Evolutionary conservation across 2,329 filamentous ascomycete species (phyloP), one percentile per base, ranked within the genome.

Genomic region (Colletotrichum theobromicola): DNA sequence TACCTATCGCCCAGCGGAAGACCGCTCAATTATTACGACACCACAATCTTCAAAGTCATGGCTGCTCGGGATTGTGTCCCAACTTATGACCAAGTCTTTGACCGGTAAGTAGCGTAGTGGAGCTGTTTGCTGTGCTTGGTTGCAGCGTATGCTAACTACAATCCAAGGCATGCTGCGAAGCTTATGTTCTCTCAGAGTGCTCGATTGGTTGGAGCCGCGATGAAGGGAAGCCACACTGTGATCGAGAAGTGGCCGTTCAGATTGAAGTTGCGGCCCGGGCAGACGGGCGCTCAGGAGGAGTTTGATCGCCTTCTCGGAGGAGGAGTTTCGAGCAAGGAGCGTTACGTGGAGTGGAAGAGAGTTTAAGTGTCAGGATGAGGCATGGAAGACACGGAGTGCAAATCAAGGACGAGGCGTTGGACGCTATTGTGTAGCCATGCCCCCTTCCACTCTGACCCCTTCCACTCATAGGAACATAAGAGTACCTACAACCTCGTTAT

Each of bases 341-440:
- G 82, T n/a, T 84, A 83, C 72, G 74, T 83, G 35, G 82, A 84
- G 70, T 82, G 81, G 78, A 76, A 78, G 70, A 79, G 77, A 60
- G 32, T 42, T 26, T 63, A 16, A 34, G 34, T 15, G 34, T 34
- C 12, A 34, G 34, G 12, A 34, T 34, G 13, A 34, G 34, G 34
- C 13, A 34, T 34, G 12, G 34, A 34, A 15, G 4, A 34, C 4
- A 5, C 13, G 28, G 28, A 30, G 28, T 30, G 28, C 28, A 30
- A 30, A 30, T 30, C 28, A 30, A 7, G 7, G 28, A 30, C 5
- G 7, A 30, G 7, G 28, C 28, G 7, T 5, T 30, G 7, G 28
- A 30, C 28, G 5, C 7, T 30, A 30, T 30, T 30, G 7, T 30
- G 7, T 30, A 30, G 28, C 28, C 7, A 30, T 30, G 7, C 5